Evolutionary conservation across 2,329 filamentous ascomycete species (phyloP).

Genomic region (Thermochaetoides dissita): DNA sequence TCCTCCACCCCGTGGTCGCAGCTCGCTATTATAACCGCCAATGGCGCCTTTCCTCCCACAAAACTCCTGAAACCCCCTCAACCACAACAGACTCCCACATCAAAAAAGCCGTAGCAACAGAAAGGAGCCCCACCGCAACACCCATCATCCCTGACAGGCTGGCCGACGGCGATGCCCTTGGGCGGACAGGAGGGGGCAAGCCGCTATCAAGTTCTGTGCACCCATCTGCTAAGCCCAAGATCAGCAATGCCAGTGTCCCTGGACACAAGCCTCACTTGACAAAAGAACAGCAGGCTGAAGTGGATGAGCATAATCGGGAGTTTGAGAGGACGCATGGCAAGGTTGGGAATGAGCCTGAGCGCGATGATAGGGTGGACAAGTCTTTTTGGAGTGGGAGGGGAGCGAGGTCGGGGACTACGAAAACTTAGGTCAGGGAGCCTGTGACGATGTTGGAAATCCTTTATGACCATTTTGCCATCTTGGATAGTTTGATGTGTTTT

Average conservation of each 20-base stretch:
- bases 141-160: constrained; percentile 18
- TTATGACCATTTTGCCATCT: too few relatives aligned
- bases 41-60: constrained; percentile 12
- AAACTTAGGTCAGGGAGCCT: too few relatives aligned
- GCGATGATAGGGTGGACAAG: constrained; percentile 38
- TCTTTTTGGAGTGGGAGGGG: constrained; percentile 34
- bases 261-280: constrained; percentile 23
- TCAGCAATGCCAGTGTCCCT: constrained; percentile 32
- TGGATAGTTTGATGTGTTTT: too few relatives aligned
- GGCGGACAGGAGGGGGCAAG: constrained; percentile 26
- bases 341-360: constrained; percentile 21
- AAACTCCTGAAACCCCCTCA: constrained; percentile 14
- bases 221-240: constrained; percentile 34
- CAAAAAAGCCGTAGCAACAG: constrained; percentile 19
- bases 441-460: too few relatives aligned
- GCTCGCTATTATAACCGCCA: too few relatives aligned
- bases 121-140: constrained; percentile 12
- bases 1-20: background rate
- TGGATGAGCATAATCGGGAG: constrained; percentile 43
- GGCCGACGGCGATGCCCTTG: constrained; percentile 19
- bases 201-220: constrained; percentile 21
- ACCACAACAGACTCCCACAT: constrained; percentile 24
- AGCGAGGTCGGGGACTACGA: constrained; percentile 15
- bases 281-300: constrained; percentile 40
- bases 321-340: constrained; percentile 41